Conservation (phyloP, 2,329 filamentous ascomycete genomes). For the Xylariaceae sp. region DNA sequence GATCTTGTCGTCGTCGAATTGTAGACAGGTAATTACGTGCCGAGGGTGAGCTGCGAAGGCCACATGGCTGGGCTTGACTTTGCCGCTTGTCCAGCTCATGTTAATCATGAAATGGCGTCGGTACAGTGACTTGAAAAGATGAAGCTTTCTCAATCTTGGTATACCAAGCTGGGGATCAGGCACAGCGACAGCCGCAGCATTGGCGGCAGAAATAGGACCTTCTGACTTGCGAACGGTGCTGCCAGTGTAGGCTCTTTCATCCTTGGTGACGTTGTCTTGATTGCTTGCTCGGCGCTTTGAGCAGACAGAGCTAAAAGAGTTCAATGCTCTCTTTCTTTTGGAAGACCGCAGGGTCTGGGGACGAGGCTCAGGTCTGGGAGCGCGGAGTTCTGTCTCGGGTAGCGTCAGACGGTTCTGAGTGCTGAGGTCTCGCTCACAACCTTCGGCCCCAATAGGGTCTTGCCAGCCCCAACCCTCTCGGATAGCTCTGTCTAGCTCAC, state of each 20-base stretch:
- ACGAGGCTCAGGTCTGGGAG: constrained; percentile 41
- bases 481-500: constrained; percentile 83
- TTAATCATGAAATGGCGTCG: constrained; percentile 88
- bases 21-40: constrained; percentile 95
- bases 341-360: constrained; percentile 46
- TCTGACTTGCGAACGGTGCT: constrained; percentile 61
- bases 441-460: constrained; percentile 71
- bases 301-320: constrained; percentile 46
- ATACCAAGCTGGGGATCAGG: constrained; percentile 80
- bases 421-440: constrained; percentile 79
- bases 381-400: constrained; percentile 51
- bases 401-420: constrained; percentile 50
- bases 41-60: constrained; percentile 95
- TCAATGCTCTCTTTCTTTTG: constrained; percentile 56
- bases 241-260: constrained; percentile 40
- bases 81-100: constrained; percentile 86
- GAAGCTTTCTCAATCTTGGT: constrained; percentile 74
- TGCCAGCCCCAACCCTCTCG: constrained; percentile 97
- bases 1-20: constrained; percentile 98
- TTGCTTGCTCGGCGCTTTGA: constrained; percentile 53
- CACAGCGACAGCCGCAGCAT: constrained; percentile 76
- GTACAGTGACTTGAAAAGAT: constrained; percentile 95
- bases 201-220: constrained; percentile 83
- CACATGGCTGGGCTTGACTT: constrained; percentile 82
- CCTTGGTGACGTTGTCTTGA: constrained; percentile 42